These are phyloP conservation scores for Rosa rugosa DNA, from an alignment of 306 rosid genomes.

Conservation along the genomic window DNA sequence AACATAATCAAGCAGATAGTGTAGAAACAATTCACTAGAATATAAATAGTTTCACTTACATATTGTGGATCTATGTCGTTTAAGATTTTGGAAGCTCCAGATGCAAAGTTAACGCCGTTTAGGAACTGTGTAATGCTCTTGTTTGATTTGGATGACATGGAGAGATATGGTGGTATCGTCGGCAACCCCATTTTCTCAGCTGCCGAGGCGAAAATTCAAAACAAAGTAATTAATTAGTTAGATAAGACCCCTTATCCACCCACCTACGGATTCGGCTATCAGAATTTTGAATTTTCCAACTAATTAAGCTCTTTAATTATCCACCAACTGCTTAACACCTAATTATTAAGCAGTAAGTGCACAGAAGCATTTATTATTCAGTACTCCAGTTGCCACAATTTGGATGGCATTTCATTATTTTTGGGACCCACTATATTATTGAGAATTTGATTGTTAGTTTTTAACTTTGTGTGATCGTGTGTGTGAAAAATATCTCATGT, in stretches of 20 bases:
- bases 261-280: no score
- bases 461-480: background rate
- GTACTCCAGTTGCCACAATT: background rate
- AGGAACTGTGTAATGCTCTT: slow-evolving; percentile 30
- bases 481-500: background rate
- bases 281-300: no score
- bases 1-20: background rate
- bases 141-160: slow-evolving; percentile 31
- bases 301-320: background rate
- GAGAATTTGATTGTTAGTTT: background rate
- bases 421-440: background rate
- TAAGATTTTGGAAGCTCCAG: slow-evolving; percentile 76
- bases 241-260: background rate
- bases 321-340: background rate
- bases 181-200: slow-evolving; percentile 77
- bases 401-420: background rate
- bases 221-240: background rate
- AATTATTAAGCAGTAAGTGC: background rate
- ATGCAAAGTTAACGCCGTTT: slow-evolving; percentile 83
- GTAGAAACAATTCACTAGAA: background rate
- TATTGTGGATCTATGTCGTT: slow-evolving; percentile 37
- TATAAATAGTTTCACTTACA: slow-evolving; percentile 41
- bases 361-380: no score
- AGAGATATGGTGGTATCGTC: slow-evolving; percentile 68
- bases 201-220: slow-evolving; percentile 34